Evolutionary conservation across 352 stramenopile species (phyloP).

Genomic region (Pythium periplocum): DNA sequence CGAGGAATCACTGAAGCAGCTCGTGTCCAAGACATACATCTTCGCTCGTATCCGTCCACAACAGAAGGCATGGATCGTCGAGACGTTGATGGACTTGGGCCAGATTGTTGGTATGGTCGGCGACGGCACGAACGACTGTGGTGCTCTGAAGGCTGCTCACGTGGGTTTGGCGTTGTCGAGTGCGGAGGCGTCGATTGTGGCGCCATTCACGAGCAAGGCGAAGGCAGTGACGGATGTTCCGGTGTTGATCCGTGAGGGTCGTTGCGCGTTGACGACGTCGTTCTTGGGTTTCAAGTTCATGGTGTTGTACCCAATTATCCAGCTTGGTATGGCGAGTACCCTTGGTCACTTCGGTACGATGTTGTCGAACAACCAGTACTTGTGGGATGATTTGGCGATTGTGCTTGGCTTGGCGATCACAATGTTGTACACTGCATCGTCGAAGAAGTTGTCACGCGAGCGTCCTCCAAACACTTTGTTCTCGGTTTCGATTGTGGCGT

Average conservation of each 20-base stretch:
- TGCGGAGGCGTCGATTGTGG: conserved; percentile 72
- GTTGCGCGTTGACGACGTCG: conserved; percentile 55
- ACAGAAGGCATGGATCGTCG: conserved; percentile 45
- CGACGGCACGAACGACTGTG: conserved; percentile 72
- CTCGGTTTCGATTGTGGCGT: conserved; percentile 38
- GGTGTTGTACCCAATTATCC: conserved; percentile 24
- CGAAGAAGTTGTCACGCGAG: conserved; percentile 23
- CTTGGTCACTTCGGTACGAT: conserved; percentile 24
- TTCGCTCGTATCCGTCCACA: conserved; percentile 48
- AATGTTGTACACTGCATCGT: conserved; percentile 47
- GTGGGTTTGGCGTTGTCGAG: conserved; percentile 74
- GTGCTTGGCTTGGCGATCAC: conserved; percentile 41
- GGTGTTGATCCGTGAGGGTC: conserved; percentile 68
- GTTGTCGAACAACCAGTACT: conserved; percentile 51
- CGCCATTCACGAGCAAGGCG: conserved; percentile 78
- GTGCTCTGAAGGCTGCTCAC: conserved; percentile 75
- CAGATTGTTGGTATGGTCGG: conserved; percentile 35
- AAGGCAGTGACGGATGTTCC: conserved; percentile 62
- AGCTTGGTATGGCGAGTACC: conserved; percentile 31
- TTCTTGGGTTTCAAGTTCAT: conserved; percentile 40
- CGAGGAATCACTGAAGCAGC: conserved; percentile 18
- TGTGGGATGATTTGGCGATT: conserved; percentile 50
- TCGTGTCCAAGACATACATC: conserved; percentile 34
- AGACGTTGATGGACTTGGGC: conserved; percentile 31
- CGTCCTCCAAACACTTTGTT: conserved; percentile 43